phyloP scores from a whole-genome alignment of 805 yeast species.

The Cyberlindnera suaveolens region DNA sequence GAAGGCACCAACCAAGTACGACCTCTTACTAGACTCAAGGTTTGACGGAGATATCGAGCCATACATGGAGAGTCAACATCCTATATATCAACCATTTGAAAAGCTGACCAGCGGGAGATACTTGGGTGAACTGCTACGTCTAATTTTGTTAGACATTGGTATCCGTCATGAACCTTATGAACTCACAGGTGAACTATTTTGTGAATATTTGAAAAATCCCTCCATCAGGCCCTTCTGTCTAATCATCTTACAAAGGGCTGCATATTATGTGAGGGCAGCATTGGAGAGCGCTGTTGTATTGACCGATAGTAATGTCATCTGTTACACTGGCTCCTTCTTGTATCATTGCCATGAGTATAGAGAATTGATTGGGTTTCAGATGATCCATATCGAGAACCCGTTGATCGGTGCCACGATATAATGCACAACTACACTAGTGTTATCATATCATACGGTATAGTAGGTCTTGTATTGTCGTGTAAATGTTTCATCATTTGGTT shows the following conservation, averaged over 20 bases:
- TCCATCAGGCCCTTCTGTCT: background rate
- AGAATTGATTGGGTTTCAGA: constrained; percentile 18
- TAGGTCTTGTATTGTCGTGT: background rate
- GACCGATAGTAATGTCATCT: constrained; percentile 23
- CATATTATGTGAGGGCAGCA: constrained; percentile 9
- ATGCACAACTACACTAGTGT: no score
- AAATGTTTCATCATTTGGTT: background rate
- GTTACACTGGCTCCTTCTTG: constrained; percentile 48
- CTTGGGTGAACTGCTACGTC: constrained; percentile 45
- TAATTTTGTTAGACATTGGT: constrained; percentile 9
- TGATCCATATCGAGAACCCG: no score
- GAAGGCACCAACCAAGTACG: constrained; percentile 32
- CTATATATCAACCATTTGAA: constrained; percentile 50
- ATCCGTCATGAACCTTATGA: constrained; percentile 2
- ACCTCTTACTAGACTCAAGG: constrained; percentile 32
- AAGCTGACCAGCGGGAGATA: constrained; percentile 50
- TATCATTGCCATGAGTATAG: constrained; percentile 31
- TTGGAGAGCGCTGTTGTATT: background rate
- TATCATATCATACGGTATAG: no score
- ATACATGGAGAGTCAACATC: constrained; percentile 5
- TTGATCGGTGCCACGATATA: no score
- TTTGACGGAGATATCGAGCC: constrained; percentile 6
- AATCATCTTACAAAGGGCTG: constrained; percentile 3
- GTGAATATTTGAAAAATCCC: background rate
- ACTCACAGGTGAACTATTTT: constrained; percentile 1